These are phyloP conservation scores for Penicillium bialowiezense DNA, from an alignment of 495 filamentous ascomycete genomes.

Conservation along the genomic window DNA sequence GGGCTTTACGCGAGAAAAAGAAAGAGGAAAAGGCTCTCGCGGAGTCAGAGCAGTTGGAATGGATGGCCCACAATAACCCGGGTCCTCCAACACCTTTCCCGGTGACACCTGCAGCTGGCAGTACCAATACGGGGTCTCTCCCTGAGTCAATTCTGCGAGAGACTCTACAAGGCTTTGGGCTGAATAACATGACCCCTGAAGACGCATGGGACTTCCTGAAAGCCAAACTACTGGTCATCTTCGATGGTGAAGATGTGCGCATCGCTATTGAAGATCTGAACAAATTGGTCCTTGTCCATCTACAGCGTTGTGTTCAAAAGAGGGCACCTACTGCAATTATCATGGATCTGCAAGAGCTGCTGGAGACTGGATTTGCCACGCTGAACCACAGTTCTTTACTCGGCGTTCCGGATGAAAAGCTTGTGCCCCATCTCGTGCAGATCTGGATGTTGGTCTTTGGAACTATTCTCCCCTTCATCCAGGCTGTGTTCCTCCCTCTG, in stretches of 20 bases:
- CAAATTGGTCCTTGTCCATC: constrained; percentile 74
- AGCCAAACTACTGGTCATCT: constrained; percentile 82
- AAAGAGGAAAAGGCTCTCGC: constrained; percentile 71
- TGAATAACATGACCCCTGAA: constrained; percentile 80
- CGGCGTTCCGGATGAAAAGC: constrained; percentile 72
- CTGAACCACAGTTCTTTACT: constrained; percentile 75
- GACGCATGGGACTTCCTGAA: constrained; percentile 97
- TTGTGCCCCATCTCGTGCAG: constrained; percentile 84
- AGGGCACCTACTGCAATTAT: constrained; percentile 65
- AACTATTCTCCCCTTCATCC: constrained; percentile 86
- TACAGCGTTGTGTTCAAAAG: constrained; percentile 73
- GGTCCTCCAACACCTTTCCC: constrained; percentile 27
- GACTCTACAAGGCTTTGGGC: constrained; percentile 57
- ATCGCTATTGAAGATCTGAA: constrained; percentile 95
- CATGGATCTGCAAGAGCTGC: constrained; percentile 75
- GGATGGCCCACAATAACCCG: constrained; percentile 33
- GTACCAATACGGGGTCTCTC: constrained; percentile 14
- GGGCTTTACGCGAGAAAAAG: constrained; percentile 83
- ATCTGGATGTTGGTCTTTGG: constrained; percentile 92
- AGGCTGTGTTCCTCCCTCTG: constrained; percentile 91
- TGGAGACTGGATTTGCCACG: constrained; percentile 76
- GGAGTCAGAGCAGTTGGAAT: constrained; percentile 44
- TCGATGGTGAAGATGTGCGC: constrained; percentile 87
- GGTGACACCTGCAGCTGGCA: constrained; percentile 36
- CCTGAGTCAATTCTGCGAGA: constrained; percentile 43